These are phyloP conservation scores for Colletotrichum lini DNA, from an alignment of 2,329 filamentous ascomycete genomes.

Conservation along the genomic window DNA sequence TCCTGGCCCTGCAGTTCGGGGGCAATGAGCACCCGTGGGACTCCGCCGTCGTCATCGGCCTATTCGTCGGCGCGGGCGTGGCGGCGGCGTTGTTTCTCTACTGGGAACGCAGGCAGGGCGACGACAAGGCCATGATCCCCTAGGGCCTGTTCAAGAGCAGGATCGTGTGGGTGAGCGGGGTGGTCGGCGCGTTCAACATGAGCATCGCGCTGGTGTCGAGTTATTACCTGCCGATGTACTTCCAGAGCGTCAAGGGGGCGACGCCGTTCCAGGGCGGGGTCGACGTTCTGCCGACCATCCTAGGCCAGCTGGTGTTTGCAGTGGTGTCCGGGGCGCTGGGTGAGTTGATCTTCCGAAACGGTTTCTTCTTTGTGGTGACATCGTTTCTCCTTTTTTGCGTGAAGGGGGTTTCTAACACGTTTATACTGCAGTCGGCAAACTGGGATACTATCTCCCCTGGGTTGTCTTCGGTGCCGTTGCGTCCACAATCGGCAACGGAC, in stretches of 20 bases:
- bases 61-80: constrained; percentile 55
- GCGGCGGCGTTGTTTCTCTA: constrained; percentile 52
- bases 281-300: constrained; percentile 57
- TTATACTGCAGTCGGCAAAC: constrained; percentile 47
- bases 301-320: constrained; percentile 54
- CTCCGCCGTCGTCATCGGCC: constrained; percentile 55
- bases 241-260: constrained; percentile 62
- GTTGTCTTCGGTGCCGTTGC: constrained; percentile 54
- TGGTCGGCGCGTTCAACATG: constrained; percentile 60
- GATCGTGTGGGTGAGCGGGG: constrained; percentile 58
- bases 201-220: constrained; percentile 60
- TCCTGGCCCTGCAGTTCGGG: constrained; percentile 63
- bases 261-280: constrained; percentile 55
- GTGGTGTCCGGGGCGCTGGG: constrained; percentile 53
- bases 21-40: constrained; percentile 57
- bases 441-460: constrained; percentile 44
- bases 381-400: too few relatives aligned
- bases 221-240: constrained; percentile 67
- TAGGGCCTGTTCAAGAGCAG: constrained; percentile 59
- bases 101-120: constrained; percentile 61
- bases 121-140: constrained; percentile 63
- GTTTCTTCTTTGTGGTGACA: not conserved
- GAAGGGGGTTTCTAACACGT: not conserved
- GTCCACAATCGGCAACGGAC: constrained; percentile 53
- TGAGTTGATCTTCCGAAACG: constrained; percentile 23